Base-by-base conservation (phyloP, 495 filamentous ascomycete genomes). In the Talaromyces stipitatus region DNA sequence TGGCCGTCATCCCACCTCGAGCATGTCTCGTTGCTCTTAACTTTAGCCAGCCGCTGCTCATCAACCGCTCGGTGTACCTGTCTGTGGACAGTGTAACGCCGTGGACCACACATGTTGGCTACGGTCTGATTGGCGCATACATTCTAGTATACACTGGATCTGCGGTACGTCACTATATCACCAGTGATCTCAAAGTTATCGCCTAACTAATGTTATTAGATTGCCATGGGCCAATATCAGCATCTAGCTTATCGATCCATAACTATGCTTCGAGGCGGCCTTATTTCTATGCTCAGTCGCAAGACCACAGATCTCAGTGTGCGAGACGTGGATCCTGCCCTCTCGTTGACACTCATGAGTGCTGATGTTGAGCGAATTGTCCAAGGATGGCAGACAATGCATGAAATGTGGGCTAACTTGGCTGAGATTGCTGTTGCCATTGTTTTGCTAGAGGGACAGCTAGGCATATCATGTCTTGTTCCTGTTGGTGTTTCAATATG, bases 11-110 rank as follows among this genome's bases (percentile, higher is more conserved):
- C 46, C 74, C 75, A 2, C 82, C 85, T 2, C 67, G 83, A 28
- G 64, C 78, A 2, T 78, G 69, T 32, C 72, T 83, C 2, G 82
- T 79, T 20, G 85, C 72, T 0, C 83, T 88, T 64, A 79, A 72
- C 52, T 81, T 85, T 58, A 79, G 77, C 38, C 85, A 88, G 62
- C 85, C 86, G 3, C 74, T 89, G 45, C 72, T 89, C 20, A 73
- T 89, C 12, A 72, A 81, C 46, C 69, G 75, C 10, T 74, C 81
- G 0, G 62, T 85, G 4, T 62, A 60, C 6, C 78, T 80, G 47
- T 76, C 80, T 4, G 56, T 71, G 7, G 62, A 77, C 52, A 71
- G 77, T 4, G 68, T 65, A 0, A 74, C 68, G 22, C 36, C 60
- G 7, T 62, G 57, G 51, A 69, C 70, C 4, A 74, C 64, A 12